These are phyloP conservation scores for Waitea zeae DNA, from an alignment of 1,284 basidiomycete species.

Conservation along the genomic window DNA sequence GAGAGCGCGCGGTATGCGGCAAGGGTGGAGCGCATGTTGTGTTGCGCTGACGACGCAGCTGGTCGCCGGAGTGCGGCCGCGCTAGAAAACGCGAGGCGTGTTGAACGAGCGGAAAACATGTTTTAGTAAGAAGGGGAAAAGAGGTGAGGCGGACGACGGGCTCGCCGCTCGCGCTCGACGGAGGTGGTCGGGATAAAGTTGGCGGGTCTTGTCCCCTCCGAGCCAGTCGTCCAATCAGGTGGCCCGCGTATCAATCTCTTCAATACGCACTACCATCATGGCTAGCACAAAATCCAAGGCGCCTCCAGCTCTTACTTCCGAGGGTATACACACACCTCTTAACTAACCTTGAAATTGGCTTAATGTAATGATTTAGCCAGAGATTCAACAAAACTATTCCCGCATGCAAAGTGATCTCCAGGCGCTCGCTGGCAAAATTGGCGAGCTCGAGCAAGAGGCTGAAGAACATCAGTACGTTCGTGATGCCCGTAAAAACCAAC, in stretches of 20 bases:
- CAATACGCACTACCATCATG: conserved; percentile 13
- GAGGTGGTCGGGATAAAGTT: not conserved
- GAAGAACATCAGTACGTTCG: conserved; percentile 65
- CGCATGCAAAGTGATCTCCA: conserved; percentile 75
- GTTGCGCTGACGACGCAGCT: not conserved
- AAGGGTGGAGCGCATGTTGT: not conserved
- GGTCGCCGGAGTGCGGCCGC: not conserved
- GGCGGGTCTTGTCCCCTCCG: not conserved
- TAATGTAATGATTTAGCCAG: conserved; percentile 29
- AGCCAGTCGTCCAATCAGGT: too few species aligned
- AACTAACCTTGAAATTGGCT: conserved; percentile 14
- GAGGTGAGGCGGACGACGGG: too few species aligned
- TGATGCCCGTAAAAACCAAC: conserved; percentile 6
- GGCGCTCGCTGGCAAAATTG: conserved; percentile 76
- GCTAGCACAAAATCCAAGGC: conserved; percentile 33
- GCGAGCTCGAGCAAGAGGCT: conserved; percentile 83
- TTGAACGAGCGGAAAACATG: conserved; percentile 12
- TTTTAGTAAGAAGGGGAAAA: too few species aligned
- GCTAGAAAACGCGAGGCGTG: conserved; percentile 5
- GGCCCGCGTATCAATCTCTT: not conserved
- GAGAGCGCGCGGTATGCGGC: conserved; percentile 9
- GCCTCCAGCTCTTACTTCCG: conserved; percentile 33
- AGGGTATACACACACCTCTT: conserved; percentile 34
- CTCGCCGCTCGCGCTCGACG: too few species aligned
- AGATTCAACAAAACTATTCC: conserved; percentile 61